phyloP scores from a whole-genome alignment of 2,329 filamentous ascomycete species.

The Dactylellina drechsleri region DNA sequence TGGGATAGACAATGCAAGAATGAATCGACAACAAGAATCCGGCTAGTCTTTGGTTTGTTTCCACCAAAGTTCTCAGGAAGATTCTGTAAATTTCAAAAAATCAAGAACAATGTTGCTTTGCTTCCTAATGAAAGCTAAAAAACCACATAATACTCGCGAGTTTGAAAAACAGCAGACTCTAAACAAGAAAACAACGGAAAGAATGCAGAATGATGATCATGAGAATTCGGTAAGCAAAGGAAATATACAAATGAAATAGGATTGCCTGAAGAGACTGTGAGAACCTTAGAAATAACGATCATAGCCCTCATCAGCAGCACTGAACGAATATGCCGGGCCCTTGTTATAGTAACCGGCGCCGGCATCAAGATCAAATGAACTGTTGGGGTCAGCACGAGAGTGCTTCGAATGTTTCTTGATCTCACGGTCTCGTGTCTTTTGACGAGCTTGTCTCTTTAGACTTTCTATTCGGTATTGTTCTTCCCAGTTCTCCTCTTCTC shows the following conservation, averaged over 20 bases:
- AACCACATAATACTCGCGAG: constrained; percentile 22
- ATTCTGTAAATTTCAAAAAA: constrained; percentile 21
- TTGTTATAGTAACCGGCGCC: constrained; percentile 42
- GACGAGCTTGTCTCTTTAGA: constrained; percentile 49
- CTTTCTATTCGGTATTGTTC: constrained; percentile 51
- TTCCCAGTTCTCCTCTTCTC: constrained; percentile 53
- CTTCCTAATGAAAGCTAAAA: constrained; percentile 15
- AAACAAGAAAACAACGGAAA: constrained; percentile 24
- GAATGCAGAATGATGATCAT: constrained; percentile 17
- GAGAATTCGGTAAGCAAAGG: constrained; percentile 11
- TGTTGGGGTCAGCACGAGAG: constrained; percentile 32
- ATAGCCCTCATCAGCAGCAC: constrained; percentile 27
- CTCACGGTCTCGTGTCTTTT: constrained; percentile 50
- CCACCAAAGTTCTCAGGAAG: constrained; percentile 30
- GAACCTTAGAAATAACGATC: constrained; percentile 41
- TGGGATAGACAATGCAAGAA: constrained; percentile 18
- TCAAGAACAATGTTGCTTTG: constrained; percentile 30
- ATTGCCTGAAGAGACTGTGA: constrained; percentile 30
- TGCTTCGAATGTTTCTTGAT: constrained; percentile 41
- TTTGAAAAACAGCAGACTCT: constrained; percentile 24
- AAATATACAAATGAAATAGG: constrained; percentile 17
- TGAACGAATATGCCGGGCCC: constrained; percentile 47
- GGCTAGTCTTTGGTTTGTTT: constrained; percentile 29
- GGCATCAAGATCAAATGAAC: constrained; percentile 45
- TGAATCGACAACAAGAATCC: constrained; percentile 19